These are phyloP conservation scores for Cladophialophora immunda DNA, from an alignment of 2,329 filamentous ascomycete genomes.

Conservation along the genomic window DNA sequence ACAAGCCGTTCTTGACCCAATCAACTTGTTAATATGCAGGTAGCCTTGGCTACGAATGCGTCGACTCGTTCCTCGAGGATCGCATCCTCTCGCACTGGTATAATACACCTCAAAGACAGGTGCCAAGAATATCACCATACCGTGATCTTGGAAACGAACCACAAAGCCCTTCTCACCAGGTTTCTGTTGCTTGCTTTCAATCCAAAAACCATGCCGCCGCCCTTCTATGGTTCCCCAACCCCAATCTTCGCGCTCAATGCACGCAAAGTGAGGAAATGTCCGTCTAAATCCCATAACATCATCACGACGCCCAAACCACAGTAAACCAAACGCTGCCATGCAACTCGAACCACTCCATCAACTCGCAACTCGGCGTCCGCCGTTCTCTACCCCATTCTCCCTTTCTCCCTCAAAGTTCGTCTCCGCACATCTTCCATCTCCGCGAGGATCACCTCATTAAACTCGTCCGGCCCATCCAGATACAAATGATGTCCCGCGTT, in stretches of 20 bases:
- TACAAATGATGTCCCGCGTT: conserved; percentile 78
- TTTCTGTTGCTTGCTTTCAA: neutral
- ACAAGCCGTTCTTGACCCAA: no score
- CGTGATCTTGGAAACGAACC: neutral
- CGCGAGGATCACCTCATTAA: conserved; percentile 69
- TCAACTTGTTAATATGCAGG: neutral
- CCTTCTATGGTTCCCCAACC: neutral
- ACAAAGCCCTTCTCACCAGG: neutral
- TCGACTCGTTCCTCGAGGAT: neutral
- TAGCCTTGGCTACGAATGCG: neutral
- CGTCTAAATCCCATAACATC: neutral
- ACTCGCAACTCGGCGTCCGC: neutral
- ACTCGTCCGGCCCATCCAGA: conserved; percentile 74
- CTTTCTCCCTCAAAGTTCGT: conserved; percentile 43
- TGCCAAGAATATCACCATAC: neutral
- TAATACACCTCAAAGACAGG: neutral
- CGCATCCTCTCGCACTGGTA: neutral
- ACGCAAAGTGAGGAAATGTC: neutral
- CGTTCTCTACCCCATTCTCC: conserved; percentile 1
- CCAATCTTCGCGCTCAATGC: neutral
- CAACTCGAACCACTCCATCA: neutral
- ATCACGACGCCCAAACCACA: neutral
- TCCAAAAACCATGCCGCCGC: neutral
- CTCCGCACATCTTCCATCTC: conserved; percentile 72
- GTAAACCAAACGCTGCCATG: neutral